phyloP scores from a whole-genome alignment of 2,329 filamentous ascomycete genomes.

The Scedosporium apiospermum region DNA sequence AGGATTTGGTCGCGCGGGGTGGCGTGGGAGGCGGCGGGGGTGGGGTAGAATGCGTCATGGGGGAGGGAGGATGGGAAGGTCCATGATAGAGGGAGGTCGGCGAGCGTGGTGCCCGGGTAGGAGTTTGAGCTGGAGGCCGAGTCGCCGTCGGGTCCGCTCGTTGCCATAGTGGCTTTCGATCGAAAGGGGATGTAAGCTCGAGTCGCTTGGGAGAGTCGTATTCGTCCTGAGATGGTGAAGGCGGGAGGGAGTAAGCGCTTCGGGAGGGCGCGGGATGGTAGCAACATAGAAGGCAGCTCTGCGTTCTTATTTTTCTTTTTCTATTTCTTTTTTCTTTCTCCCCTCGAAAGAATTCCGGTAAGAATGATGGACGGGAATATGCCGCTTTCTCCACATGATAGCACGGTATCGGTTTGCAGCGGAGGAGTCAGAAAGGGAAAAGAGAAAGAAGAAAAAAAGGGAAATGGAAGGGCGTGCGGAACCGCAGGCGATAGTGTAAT shows the following conservation, averaged over 20 bases:
- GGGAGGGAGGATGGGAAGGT: slow-evolving; percentile 59
- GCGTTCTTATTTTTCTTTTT: background rate
- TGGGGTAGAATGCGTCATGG: slow-evolving; percentile 68
- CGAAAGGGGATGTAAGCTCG: background rate
- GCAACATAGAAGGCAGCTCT: background rate
- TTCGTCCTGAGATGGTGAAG: background rate
- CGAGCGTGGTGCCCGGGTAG: slow-evolving; percentile 24
- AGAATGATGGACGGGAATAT: background rate
- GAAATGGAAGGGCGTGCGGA: too few relatives aligned
- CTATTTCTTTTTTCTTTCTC: background rate
- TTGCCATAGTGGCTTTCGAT: background rate
- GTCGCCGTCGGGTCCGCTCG: background rate
- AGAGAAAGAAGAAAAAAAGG: background rate
- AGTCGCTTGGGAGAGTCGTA: background rate
- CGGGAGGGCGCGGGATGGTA: background rate
- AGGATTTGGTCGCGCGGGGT: slow-evolving; percentile 67
- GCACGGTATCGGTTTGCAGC: background rate
- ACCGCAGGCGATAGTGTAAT: too few relatives aligned
- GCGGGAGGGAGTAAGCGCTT: background rate
- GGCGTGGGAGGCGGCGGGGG: slow-evolving; percentile 70
- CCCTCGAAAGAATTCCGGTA: background rate
- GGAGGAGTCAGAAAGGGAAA: background rate
- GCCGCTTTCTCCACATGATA: background rate
- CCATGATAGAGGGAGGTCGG: slow-evolving; percentile 56
- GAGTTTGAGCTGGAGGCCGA: background rate